Conservation (phyloP, 2,329 filamentous ascomycete genomes). For the Berkeleyomyces basicola region DNA sequence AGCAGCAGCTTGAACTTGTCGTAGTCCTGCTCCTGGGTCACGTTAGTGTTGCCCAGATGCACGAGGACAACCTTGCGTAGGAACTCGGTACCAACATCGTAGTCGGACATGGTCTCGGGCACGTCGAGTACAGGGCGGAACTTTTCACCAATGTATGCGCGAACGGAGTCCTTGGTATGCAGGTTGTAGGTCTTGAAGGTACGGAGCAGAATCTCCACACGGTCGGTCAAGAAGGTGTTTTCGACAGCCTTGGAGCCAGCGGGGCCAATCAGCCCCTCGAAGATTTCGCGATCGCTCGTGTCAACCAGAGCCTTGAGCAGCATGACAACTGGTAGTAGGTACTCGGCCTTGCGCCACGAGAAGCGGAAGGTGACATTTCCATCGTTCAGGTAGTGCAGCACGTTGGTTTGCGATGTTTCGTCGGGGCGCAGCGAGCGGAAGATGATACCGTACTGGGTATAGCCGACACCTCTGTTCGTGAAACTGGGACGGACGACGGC, state of each 20-base stretch:
- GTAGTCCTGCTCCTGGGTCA: constrained; percentile 65
- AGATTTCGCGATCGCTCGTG: constrained; percentile 92
- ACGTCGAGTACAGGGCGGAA: constrained; percentile 80
- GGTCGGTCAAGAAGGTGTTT: constrained; percentile 88
- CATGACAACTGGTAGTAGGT: constrained; percentile 92
- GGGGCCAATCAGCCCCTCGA: constrained; percentile 75
- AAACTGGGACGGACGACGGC: constrained; percentile 87
- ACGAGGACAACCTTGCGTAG: constrained; percentile 78
- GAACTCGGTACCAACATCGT: constrained; percentile 83
- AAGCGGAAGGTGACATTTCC: constrained; percentile 95
- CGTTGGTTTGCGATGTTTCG: constrained; percentile 94
- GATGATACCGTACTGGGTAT: constrained; percentile 80
- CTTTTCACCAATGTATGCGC: constrained; percentile 76
- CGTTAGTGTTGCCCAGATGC: constrained; percentile 72
- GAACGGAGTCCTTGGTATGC: constrained; percentile 65
- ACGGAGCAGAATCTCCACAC: constrained; percentile 76
- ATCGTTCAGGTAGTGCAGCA: constrained; percentile 86
- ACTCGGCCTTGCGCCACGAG: constrained; percentile 95
- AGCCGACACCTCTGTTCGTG: constrained; percentile 67
- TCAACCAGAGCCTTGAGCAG: constrained; percentile 86
- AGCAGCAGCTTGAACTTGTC: constrained; percentile 91
- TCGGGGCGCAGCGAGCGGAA: constrained; percentile 89
- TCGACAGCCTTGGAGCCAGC: constrained; percentile 59
- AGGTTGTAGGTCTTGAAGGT: constrained; percentile 86
- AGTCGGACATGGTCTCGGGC: constrained; percentile 66